Base-by-base conservation (phyloP, 306 rosid genomes). In the Aeschynomene evenia region DNA sequence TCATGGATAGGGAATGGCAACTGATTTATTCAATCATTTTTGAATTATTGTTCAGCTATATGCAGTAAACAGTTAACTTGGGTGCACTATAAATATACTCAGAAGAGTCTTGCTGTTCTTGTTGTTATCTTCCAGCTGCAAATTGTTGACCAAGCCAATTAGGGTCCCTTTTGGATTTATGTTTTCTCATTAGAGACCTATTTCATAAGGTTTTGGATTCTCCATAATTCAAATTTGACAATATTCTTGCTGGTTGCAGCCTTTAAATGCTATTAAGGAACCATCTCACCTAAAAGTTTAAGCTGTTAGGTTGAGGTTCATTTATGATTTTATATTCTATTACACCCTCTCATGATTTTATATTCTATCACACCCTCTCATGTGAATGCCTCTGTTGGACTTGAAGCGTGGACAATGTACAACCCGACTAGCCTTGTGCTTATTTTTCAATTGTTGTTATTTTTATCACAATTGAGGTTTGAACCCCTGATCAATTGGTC, bases 261-360 rank as follows among this genome's bases (percentile, higher is more conserved):
- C 52, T 68, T 23, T 37, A 51, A 51, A 29, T 58, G 55, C 43
- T 48, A n/a, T n/a, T n/a, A n/a, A n/a, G n/a, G n/a, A n/a, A n/a
- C n/a, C n/a, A n/a, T n/a, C n/a, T n/a, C n/a, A n/a, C n/a, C n/a
- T n/a, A n/a, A n/a, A n/a, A n/a, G n/a, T n/a, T n/a, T n/a, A n/a
- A n/a, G n/a, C n/a, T n/a, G n/a, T n/a, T n/a, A n/a, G n/a, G n/a
- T n/a, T n/a, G n/a, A n/a, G n/a, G n/a, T n/a, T n/a, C n/a, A n/a
- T n/a, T n/a, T n/a, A n/a, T n/a, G n/a, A n/a, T n/a, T n/a, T n/a
- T n/a, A n/a, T n/a, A n/a, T n/a, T n/a, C n/a, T n/a, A n/a, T n/a
- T n/a, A n/a, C n/a, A n/a, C n/a, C n/a, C n/a, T n/a, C n/a, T n/a
- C n/a, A n/a, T n/a, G n/a, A n/a, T n/a, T n/a, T n/a, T n/a, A n/a